A percentile compares a stretch with the other conserved stretches of the same genome.
phyloP scores from a whole-genome alignment of 2,329 filamentous ascomycete species.

The Alternaria longipes region DNA sequence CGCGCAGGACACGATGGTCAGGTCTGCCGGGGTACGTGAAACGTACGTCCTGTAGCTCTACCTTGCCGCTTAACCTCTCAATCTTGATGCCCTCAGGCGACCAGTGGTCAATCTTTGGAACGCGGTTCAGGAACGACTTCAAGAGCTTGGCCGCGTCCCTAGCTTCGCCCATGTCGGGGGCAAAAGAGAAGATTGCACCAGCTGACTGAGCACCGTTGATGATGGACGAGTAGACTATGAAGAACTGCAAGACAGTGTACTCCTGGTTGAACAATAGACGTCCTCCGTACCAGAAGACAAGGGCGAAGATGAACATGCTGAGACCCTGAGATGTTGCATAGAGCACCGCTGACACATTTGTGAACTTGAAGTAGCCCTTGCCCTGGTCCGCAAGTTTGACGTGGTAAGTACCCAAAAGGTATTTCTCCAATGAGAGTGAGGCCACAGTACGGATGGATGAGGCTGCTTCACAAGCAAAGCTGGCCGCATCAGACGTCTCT shows the following conservation, averaged over 20 bases:
- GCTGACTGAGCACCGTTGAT: constrained; percentile 94
- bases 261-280: constrained; percentile 51
- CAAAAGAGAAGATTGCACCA: constrained; percentile 91
- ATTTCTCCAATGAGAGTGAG: constrained; percentile 83
- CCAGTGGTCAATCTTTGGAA: constrained; percentile 72
- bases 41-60: constrained; percentile 92
- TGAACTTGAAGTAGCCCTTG: constrained; percentile 73
- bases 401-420: constrained; percentile 80
- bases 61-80: constrained; percentile 66
- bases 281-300: constrained; percentile 53
- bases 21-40: constrained; percentile 93
- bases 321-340: constrained; percentile 88
- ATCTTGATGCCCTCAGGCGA: constrained; percentile 57
- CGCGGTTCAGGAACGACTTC: constrained; percentile 83
- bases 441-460: constrained; percentile 96
- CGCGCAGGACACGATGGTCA: constrained; percentile 90
- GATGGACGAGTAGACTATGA: constrained; percentile 85
- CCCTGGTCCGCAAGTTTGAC: constrained; percentile 74
- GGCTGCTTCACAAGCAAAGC: constrained; percentile 92
- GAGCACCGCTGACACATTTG: constrained; percentile 77
- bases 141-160: constrained; percentile 82
- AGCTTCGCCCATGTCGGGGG: constrained; percentile 96
- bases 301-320: constrained; percentile 56
- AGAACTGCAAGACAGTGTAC: constrained; percentile 84
- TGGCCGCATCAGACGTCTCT: constrained; percentile 82